Conservation (phyloP, 306 rosid genomes). For the Ormosia semicastrata region DNA sequence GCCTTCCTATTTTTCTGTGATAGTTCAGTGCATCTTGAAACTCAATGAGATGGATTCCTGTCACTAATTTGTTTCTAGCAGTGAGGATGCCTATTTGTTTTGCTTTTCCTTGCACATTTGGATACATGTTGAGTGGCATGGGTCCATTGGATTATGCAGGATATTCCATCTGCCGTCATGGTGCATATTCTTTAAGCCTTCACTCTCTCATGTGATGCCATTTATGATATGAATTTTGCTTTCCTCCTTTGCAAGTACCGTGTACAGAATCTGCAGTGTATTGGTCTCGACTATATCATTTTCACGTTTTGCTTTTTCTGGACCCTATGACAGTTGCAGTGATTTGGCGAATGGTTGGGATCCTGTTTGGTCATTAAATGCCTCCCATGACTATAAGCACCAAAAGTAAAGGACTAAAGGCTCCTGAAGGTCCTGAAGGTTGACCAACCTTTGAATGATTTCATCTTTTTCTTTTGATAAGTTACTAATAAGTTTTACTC, state of each 20-base stretch:
- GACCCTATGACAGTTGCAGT: conserved; percentile 17
- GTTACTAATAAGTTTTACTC: conserved; percentile 23
- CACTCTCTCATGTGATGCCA: conserved; percentile 20
- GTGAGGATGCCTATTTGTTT: conserved; percentile 12
- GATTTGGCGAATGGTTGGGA: conserved; percentile 29
- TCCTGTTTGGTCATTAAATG: conserved; percentile 35
- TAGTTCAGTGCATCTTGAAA: neutral
- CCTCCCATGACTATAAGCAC: conserved; percentile 26
- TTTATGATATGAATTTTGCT: conserved; percentile 5
- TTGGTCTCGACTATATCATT: conserved; percentile 3
- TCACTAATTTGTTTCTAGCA: neutral
- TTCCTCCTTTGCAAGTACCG: neutral
- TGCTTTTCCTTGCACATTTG: conserved; percentile 20
- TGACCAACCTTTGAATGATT: conserved; percentile 46
- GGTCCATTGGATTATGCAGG: conserved; percentile 24
- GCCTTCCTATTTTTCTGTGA: neutral
- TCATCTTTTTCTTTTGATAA: conserved; percentile 6
- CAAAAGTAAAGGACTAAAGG: conserved; percentile 38
- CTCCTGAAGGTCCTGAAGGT: conserved; percentile 24
- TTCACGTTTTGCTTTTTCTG: conserved; percentile 16
- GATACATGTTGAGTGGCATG: conserved; percentile 16
- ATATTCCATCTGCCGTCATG: conserved; percentile 11
- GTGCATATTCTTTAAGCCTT: conserved; percentile 18
- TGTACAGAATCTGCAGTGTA: conserved; percentile 10
- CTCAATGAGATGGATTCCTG: neutral